Base-by-base conservation (phyloP, 805 yeast species). In the Hanseniaspora singularis region DNA sequence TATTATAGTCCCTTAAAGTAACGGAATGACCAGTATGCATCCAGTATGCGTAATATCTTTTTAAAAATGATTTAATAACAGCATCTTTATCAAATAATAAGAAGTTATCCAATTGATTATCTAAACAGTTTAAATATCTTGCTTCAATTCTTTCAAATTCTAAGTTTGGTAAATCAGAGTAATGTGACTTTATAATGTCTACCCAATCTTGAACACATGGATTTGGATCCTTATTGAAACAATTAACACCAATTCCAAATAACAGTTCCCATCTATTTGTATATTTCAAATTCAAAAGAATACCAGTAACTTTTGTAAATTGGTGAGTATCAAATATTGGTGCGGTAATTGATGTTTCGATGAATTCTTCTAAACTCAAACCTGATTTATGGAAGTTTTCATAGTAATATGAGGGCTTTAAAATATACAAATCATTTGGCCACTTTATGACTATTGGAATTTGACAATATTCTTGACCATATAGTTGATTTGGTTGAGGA, bases 401-500 rank as follows among this genome's bases (percentile, higher is more conserved):
- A 1, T 59, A 57, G 36, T 71, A 71, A 52, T 65, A 73, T 46
- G 77, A 77, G 0, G 94, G 94, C 47, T 74, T 77, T 54, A 76
- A 59, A 3, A 81, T 76, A 58, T 85, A 92, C 12, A 92, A 65
- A 61, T 92, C 99, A 60, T 92, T 92, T 1, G 99, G 99, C 99
- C 99, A 92, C 60, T 92, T 92, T 50, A 92, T 71, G 42, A 76
- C 71, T 14, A 89, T 69, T 0, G 95, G 96, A 54, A 92, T 63
- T 38, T 76, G 80, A 18, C 76, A 79, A 58, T 79, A 85, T 0
- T 12, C 16, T n/a, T 14, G 10, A 26, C 50, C 2, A 76, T 76
- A 20, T n/a, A 12, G 8, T n/a, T 30, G 18, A 12, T 10, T 28
- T n/a, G 30, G 11, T n/a, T n/a, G n/a, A n/a, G n/a, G n/a, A n/a